Base-by-base conservation (phyloP, 345 rosid species). In the Ailanthus altissimus region DNA sequence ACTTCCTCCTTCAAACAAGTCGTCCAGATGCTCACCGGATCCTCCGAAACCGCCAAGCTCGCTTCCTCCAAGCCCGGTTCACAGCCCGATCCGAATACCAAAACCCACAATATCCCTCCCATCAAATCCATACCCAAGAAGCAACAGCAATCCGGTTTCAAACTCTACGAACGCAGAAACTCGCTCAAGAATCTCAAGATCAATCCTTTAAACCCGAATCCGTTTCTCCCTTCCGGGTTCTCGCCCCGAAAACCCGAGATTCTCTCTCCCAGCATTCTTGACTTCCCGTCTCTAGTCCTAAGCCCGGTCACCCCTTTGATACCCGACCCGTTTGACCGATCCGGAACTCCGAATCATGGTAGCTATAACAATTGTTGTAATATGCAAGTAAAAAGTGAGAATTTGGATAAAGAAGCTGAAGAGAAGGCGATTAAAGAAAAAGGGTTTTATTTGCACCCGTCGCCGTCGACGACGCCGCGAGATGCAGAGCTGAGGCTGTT, bases 11-110 rank as follows among this genome's bases (percentile, higher is more conserved):
- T 96, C 89, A 96, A 96, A 62, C 98, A 93, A 82, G 99, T 96
- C 42, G 99, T 96, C 73, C 99, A 96, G 81, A 90, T 96, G 98
- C 86, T 96, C 25, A 96, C 99, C 65, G 99, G 99, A 81, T 92
- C 98, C 70, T 83, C 95, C 57, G 86, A 84, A n/a, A 83, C 89
- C 43, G 80, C 85, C 56, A 85, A 85, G 32, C 81, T 47, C 11
- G 75, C 73, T 25, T 78, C 83, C 59, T 78, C 83, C 59, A 78
- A 71, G 70, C 80, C 86, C 72, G 49, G 78, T 56, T 46, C 83
- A 15, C 88, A 81, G 62, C 62, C 89, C 78, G 89, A 84, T 76
- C 68, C 85, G 5, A 59, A 86, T n/a, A 77, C 90, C 54, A 90
- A 85, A 66, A 73, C 84, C 70, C 94, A 89, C 78, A 82, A 76